A percentile compares a stretch with the other conserved stretches of the same genome.
phyloP scores from a whole-genome alignment of 495 filamentous ascomycete genomes.

The Lasiosphaeriaceae sp. region DNA sequence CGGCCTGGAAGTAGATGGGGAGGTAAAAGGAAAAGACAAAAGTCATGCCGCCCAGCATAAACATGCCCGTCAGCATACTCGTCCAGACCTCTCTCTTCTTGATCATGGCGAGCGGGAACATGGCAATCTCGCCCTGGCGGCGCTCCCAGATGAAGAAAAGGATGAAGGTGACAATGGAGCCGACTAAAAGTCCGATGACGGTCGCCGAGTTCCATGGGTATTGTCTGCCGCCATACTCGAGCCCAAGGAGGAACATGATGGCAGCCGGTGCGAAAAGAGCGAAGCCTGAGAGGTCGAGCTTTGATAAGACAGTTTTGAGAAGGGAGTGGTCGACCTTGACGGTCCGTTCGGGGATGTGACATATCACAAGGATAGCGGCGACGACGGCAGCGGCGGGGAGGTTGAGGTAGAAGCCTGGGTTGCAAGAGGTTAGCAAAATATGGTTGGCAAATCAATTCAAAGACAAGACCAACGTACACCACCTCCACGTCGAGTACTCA shows the following conservation, averaged over 20 bases:
- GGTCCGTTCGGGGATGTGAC: constrained; percentile 42
- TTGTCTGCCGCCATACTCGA: constrained; percentile 51
- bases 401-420: constrained; percentile 46
- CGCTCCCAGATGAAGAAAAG: constrained; percentile 47
- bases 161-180: constrained; percentile 37
- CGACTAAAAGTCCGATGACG: constrained; percentile 41
- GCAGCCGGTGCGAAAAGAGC: constrained; percentile 45
- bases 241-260: constrained; percentile 46
- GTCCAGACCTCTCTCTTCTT: constrained; percentile 22
- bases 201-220: constrained; percentile 45
- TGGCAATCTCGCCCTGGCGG: constrained; percentile 45
- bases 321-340: constrained; percentile 17
- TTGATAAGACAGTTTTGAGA: constrained; percentile 18
- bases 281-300: constrained; percentile 50
- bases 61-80: constrained; percentile 20
- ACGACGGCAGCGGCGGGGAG: constrained; percentile 24
- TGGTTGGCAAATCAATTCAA: too few species aligned
- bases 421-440: too few species aligned
- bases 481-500: constrained; percentile 21
- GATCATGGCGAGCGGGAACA: constrained; percentile 29
- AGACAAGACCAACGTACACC: constrained; percentile 41
- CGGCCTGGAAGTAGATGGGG: constrained; percentile 66
- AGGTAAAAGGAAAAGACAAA: constrained; percentile 37
- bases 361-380: constrained; percentile 35
- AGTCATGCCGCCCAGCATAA: constrained; percentile 19